phyloP scores from a whole-genome alignment of 495 filamentous ascomycete genomes.

The Eremomyces bilateralis region DNA sequence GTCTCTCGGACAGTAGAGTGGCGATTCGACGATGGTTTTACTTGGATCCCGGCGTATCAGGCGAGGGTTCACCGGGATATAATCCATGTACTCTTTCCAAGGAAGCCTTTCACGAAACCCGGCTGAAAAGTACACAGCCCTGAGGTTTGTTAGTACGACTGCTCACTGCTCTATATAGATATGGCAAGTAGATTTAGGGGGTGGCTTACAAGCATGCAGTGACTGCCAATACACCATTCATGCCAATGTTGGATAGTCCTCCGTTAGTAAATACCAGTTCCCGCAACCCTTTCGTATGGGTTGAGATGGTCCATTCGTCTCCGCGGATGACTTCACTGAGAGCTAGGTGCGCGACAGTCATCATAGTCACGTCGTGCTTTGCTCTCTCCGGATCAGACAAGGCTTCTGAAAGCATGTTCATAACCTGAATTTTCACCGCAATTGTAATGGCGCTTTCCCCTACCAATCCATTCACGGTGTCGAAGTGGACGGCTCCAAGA shows the following conservation, averaged over 20 bases:
- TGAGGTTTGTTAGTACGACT: background rate
- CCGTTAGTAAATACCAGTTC: background rate
- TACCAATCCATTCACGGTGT: background rate
- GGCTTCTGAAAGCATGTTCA: background rate
- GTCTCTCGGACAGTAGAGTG: background rate
- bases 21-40: background rate
- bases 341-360: slow-evolving; percentile 15
- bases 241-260: background rate
- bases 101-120: background rate
- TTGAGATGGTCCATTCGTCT: background rate
- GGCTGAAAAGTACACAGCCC: background rate
- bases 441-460: background rate
- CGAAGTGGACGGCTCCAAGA: background rate
- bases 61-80: background rate
- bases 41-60: background rate
- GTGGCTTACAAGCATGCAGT: background rate
- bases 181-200: background rate
- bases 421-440: background rate
- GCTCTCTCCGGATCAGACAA: background rate
- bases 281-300: background rate
- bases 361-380: slow-evolving; percentile 4
- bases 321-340: slow-evolving; percentile 1
- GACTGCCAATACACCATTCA: background rate
- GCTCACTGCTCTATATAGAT: background rate
- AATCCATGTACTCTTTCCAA: background rate